Conservation (phyloP, 2,329 filamentous ascomycete species). For the Purpureocillium takamizusanense region DNA sequence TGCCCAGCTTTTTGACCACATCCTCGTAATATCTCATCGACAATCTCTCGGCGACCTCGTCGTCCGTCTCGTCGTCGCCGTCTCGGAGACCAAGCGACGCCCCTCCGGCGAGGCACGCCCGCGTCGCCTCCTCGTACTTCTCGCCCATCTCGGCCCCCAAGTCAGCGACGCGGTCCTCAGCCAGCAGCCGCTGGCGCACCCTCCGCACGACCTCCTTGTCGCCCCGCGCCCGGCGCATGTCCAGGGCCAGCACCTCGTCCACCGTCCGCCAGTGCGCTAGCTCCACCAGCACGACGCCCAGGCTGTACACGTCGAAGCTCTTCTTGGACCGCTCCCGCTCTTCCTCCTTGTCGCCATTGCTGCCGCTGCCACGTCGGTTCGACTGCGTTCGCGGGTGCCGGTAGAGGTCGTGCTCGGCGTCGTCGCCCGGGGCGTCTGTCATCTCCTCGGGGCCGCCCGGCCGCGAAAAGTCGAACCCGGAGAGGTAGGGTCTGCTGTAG, state of each 20-base stretch:
- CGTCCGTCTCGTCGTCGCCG: constrained; percentile 30
- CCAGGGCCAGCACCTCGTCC: constrained; percentile 31
- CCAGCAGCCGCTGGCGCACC: constrained; percentile 24
- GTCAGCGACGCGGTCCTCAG: constrained; percentile 17
- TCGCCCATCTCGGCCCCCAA: constrained; percentile 30
- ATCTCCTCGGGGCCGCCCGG: constrained; percentile 39
- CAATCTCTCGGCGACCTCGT: constrained; percentile 27
- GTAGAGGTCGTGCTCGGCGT: constrained; percentile 38
- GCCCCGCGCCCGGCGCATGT: constrained; percentile 21
- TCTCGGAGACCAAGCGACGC: constrained; percentile 24
- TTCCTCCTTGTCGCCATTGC: no score
- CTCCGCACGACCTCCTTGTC: constrained; percentile 26
- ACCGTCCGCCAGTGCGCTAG: constrained; percentile 43
- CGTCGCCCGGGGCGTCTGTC: constrained; percentile 37
- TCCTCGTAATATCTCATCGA: constrained; percentile 32
- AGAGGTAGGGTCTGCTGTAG: constrained; percentile 33
- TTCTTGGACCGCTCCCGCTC: constrained; percentile 32
- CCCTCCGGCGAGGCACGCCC: constrained; percentile 26
- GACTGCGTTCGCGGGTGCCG: constrained; percentile 36
- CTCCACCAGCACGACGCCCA: constrained; percentile 43
- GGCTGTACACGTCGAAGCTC: constrained; percentile 41
- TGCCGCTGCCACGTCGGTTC: constrained; percentile 15
- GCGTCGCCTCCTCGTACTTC: constrained; percentile 27
- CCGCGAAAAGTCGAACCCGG: constrained; percentile 46
- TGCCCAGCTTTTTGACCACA: constrained; percentile 32